These are phyloP conservation scores for Talaromyces nanjingensis DNA, from an alignment of 495 filamentous ascomycete genomes.

Conservation along the genomic window DNA sequence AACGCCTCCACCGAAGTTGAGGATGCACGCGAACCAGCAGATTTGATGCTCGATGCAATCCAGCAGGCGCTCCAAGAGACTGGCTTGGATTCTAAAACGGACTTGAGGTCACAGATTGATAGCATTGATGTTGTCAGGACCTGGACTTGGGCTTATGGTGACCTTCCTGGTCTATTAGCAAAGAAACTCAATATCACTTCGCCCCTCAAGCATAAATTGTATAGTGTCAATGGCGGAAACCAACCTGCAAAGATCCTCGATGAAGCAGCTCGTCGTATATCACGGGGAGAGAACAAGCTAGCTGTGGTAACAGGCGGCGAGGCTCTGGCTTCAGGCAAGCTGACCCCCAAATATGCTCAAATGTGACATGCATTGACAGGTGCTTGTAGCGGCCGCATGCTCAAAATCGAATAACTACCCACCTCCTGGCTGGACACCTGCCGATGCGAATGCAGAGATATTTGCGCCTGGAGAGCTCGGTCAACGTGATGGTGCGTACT, in stretches of 20 bases:
- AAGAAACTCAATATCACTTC: conserved; percentile 28
- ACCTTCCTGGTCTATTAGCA: conserved; percentile 39
- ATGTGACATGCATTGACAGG: conserved; percentile 15
- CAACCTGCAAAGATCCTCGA: conserved; percentile 47
- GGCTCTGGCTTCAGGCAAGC: conserved; percentile 46
- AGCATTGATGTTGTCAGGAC: conserved; percentile 46
- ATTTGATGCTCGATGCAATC: conserved; percentile 46
- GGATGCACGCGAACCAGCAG: conserved; percentile 46
- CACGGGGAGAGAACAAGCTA: conserved; percentile 37
- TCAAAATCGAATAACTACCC: conserved; percentile 31
- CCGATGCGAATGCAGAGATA: conserved; percentile 21
- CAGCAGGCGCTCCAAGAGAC: conserved; percentile 36
- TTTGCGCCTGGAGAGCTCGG: conserved; percentile 12
- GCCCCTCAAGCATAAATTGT: conserved; percentile 25
- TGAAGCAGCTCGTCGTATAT: conserved; percentile 45
- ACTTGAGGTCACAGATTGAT: conserved; percentile 40
- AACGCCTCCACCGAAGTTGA: conserved; percentile 38
- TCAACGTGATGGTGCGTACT: conserved; percentile 9
- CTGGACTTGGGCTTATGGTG: conserved; percentile 52
- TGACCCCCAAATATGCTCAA: background rate
- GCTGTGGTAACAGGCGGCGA: conserved; percentile 50
- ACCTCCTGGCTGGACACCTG: conserved; percentile 39
- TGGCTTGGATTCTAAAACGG: conserved; percentile 9
- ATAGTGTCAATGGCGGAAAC: conserved; percentile 48
- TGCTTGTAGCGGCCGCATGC: conserved; percentile 24